Evolutionary conservation across 2,329 filamentous ascomycete species (phyloP), one percentile per base, ranked within the genome.

Genomic region (Cercospora sesami): DNA sequence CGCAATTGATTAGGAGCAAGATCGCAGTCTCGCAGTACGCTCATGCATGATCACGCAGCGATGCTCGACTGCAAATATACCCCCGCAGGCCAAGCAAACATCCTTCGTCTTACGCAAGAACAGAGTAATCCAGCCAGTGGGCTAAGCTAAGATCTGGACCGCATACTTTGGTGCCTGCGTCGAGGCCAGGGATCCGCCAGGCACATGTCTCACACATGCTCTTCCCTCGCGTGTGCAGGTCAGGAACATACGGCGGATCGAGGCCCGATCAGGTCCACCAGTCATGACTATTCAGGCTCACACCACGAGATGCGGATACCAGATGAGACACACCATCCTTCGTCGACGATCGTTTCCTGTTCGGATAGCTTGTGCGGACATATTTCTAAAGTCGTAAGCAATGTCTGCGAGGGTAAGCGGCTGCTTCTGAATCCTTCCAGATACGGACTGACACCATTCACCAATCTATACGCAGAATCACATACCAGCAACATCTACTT

Each of bases 101-200:
- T 28, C 28, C 55, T 31, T 59, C 16, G 31, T n/a, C 18, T 36
- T 59, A 28, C 28, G 26, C 55, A 33, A 33, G n/a, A 28, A 36
- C 55, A 21, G 28, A 16, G 31, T 21, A 18, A 14, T 16, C 55
- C 18, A 58, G 14, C 16, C 55, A 6, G n/a, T 58, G 26, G 28
- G 16, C 33, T 39, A 33, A 14, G 16, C 33, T 39, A 33, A 14
- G 39, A 33, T 62, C 60, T 62, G 39, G 60, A 62, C 12, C 26
- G 36, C 42, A 51, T 62, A 33, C 60, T 62, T 62, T 48, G 12
- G 39, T 62, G 42, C 39, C 39, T 62, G 39, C 36, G 28, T 45
- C 23, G 39, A 28, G 26, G 26, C 10, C 39, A 48, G 36, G 10
- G 6, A 31, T 48, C 39, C n/a, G 55, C 30, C 26, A 58, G 30